These are phyloP conservation scores for Malassezia sp. DNA, from an alignment of 1,284 basidiomycete genomes.

Conservation along the genomic window DNA sequence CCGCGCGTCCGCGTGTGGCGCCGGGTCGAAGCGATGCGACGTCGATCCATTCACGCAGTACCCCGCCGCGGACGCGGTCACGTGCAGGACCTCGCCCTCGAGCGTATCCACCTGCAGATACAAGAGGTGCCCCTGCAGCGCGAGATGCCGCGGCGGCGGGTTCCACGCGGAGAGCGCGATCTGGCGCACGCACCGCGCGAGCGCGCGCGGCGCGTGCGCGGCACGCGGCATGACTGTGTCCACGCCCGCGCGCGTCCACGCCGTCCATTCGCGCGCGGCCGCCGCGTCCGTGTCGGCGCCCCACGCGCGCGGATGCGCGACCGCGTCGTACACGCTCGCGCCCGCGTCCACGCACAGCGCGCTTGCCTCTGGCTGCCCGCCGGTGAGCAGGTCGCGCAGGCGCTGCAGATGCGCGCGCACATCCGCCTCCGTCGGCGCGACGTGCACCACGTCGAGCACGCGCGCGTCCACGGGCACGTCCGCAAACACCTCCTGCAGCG, in stretches of 20 bases:
- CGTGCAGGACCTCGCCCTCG: slow-evolving; percentile 52
- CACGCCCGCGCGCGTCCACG: slow-evolving; percentile 43
- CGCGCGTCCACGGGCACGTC: slow-evolving; percentile 29
- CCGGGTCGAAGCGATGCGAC: slow-evolving; percentile 36
- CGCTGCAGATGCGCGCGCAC: slow-evolving; percentile 51
- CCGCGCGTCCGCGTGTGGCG: slow-evolving; percentile 25
- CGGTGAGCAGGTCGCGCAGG: slow-evolving; percentile 50
- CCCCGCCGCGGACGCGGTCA: slow-evolving; percentile 52
- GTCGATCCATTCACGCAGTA: slow-evolving; percentile 53
- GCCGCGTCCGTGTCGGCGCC: slow-evolving; percentile 18
- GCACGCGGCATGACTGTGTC: slow-evolving; percentile 44
- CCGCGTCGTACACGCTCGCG: slow-evolving; percentile 50
- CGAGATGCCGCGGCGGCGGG: slow-evolving; percentile 53
- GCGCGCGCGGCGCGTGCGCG: slow-evolving; percentile 28
- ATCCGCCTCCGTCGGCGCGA: slow-evolving; percentile 51
- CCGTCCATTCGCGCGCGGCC: slow-evolving; percentile 41
- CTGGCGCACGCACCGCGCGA: slow-evolving; percentile 49
- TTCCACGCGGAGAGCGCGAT: slow-evolving; percentile 54
- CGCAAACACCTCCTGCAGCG: slow-evolving; percentile 38
- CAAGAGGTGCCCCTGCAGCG: slow-evolving; percentile 52
- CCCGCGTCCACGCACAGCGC: slow-evolving; percentile 49
- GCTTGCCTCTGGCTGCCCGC: slow-evolving; percentile 48
- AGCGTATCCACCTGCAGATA: slow-evolving; percentile 53
- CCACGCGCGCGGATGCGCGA: slow-evolving; percentile 48
- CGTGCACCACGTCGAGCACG: slow-evolving; percentile 41